Evolutionary conservation across 2,329 filamentous ascomycete genomes (phyloP), one percentile per base, ranked within the genome.

Genomic region (Thielaviopsis musarum): DNA sequence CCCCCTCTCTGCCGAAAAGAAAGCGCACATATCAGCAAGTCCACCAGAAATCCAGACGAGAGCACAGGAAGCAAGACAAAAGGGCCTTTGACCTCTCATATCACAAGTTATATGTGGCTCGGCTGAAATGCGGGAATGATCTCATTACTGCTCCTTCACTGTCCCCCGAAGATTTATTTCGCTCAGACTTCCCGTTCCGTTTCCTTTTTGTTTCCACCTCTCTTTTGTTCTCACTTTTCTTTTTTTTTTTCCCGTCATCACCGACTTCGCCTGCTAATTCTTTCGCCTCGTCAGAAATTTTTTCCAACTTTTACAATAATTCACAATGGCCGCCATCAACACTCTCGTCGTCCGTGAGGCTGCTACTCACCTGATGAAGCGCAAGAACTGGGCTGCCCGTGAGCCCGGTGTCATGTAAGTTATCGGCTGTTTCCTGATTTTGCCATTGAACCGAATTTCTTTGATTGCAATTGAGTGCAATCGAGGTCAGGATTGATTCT

Each of bases 271-370:
- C 17, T 58, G 28, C 56, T 57, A 52, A 48, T 45, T 51, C 38
- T 26, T 49, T 58, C 41, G 22, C 22, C 13, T 12, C 21, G 22
- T 22, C 38, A 45, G 2, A 15, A 30, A 12, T 13, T 30, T 41
- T 52, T 48, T 9, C 56, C 19, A 64, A 65, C 63, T 62, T 65
- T 65, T 60, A 62, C 62, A 58, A 62, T 48, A 58, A 54, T 64
- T 67, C 68, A 70, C 66, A 70, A 74, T 74, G 72, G 71, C 72
- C 65, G 71, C 69, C 66, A 71, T 74, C 65, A 67, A 69, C 66
- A 65, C 69, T 60, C 63, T 73, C 63, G 69, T 70, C 63, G 65
- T 66, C 66, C 72, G 71, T 66, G 69, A 71, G 65, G 65, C 67
- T 61, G 69, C 68, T 65, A 64, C 71, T 55, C 63, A 68, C 68